Conservation (phyloP, 306 rosid species). For the Leucaena leucocephala region DNA sequence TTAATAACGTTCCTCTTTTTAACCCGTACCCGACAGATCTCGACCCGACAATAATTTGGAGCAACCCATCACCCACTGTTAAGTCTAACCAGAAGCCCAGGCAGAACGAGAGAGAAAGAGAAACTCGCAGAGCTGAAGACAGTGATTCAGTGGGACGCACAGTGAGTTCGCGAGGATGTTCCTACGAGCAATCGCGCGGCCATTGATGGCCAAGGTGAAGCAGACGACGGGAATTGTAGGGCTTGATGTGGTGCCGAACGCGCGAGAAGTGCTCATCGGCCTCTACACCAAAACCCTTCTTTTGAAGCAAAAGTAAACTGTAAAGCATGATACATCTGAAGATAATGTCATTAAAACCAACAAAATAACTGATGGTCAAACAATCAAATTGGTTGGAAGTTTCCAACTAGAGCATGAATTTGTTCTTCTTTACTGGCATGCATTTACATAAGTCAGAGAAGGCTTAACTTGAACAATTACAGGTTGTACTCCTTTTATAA, state of each 20-base stretch:
- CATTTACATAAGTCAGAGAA: not conserved
- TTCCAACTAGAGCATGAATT: not conserved
- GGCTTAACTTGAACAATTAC: not conserved
- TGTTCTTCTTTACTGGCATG: not conserved
- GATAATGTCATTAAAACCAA: not conserved
- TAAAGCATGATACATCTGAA: not conserved
- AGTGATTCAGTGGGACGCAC: constrained; percentile 20
- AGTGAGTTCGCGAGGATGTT: constrained; percentile 52
- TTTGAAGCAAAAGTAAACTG: too few species aligned
- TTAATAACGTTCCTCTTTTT: too few species aligned
- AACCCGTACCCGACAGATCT: too few species aligned
- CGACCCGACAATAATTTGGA: too few species aligned
- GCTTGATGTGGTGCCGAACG: constrained; percentile 79
- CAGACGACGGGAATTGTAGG: constrained; percentile 81
- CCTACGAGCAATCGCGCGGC: constrained; percentile 77
- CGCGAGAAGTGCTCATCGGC: constrained; percentile 66
- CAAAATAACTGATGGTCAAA: not conserved
- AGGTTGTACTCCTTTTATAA: not conserved
- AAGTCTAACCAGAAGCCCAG: not conserved
- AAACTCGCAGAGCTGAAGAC: not conserved
- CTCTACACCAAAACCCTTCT: constrained; percentile 63
- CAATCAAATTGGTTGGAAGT: not conserved
- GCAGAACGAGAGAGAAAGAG: not conserved
- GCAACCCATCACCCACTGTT: too few species aligned
- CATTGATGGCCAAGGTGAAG: constrained; percentile 79